Evolutionary conservation across 2,329 filamentous ascomycete genomes (phyloP), one percentile per base, ranked within the genome.

Genomic region (Cercospora beticola): DNA sequence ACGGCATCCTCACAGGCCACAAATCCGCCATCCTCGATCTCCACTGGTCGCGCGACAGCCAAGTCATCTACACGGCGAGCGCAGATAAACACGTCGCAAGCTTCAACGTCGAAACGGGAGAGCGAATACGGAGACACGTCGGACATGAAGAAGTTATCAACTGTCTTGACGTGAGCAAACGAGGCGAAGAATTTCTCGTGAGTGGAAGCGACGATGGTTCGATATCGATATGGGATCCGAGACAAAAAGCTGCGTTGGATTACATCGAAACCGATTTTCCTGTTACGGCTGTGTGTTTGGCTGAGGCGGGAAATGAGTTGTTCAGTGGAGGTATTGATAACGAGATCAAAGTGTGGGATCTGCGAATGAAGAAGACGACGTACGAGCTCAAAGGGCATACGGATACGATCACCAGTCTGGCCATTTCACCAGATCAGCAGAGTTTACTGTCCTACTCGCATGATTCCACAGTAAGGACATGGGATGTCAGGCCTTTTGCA

Each of bases 71-170:
- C 78, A 95, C 94, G 7, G 94, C 94, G 56, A 97, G 94, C 36
- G 94, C 95, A 73, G 95, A 99, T 79, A 94, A 89, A 87, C 92
- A 94, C 73, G 85, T 98, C 31, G 94, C 94, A 46, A 97, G 92
- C 79, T 99, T 94, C 94, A 94, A 99, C 77, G 82, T 97, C 52
- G 94, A 95, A 73, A 94, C 92, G 0, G 94, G 94, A n/a, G 87
- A 90, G 73, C 88, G 95, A 76, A 97, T 98, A 86, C 90, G 95
- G 71, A 88, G 92, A 77, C 96, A 99, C 77, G 84, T 93, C 10
- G 95, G 95, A 0, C 95, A 99, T 77, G 94, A 97, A 76, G 94
- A 97, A 79, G 87, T 97, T n/a, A 90, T 99, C 83, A 99, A 98
- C 80, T 88, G 90, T 69, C 83, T 98, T 79, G 94, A 97, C 76